Evolutionary conservation across 352 stramenopile genomes (phyloP).

Genomic region (Thalassiosira mediterranea): DNA sequence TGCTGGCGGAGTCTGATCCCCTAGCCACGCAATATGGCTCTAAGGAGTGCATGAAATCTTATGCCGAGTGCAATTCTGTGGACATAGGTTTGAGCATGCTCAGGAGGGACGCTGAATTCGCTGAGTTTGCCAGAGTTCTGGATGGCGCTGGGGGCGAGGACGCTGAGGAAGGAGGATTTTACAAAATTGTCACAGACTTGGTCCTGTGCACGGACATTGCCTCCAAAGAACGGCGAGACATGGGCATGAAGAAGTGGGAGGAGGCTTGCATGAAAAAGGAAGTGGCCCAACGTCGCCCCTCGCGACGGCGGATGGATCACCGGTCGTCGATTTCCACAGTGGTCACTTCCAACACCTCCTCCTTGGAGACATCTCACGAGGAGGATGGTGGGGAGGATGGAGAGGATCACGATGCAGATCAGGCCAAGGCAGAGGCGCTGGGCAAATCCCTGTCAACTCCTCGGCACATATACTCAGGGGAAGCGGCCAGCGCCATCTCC

Average conservation of each 20-base stretch:
- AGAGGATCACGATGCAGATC: not conserved
- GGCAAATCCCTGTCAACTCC: not conserved
- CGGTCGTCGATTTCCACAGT: not conserved
- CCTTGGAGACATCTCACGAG: not conserved
- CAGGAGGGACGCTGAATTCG: not conserved
- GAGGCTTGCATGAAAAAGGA: not conserved
- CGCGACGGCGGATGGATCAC: not conserved
- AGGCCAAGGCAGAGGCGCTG: not conserved
- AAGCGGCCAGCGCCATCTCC: constrained; percentile 31
- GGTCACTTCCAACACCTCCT: not conserved
- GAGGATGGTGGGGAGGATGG: not conserved
- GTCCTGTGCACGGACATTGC: constrained; percentile 48
- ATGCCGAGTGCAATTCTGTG: constrained; percentile 43
- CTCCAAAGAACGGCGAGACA: constrained; percentile 25
- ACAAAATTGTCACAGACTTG: constrained; percentile 32
- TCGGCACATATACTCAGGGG: constrained; percentile 19
- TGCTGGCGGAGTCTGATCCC: constrained; percentile 23
- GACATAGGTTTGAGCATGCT: constrained; percentile 42
- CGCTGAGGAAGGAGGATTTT: constrained; percentile 6
- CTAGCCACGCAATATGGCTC: constrained; percentile 17
- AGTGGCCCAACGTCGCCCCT: not conserved
- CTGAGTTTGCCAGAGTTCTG: not conserved
- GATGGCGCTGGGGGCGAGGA: not conserved
- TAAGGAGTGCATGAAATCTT: constrained; percentile 24
- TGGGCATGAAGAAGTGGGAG: constrained; percentile 44